Evolutionary conservation across 2,329 filamentous ascomycete species (phyloP).

Genomic region (Aureobasidium pullulans): DNA sequence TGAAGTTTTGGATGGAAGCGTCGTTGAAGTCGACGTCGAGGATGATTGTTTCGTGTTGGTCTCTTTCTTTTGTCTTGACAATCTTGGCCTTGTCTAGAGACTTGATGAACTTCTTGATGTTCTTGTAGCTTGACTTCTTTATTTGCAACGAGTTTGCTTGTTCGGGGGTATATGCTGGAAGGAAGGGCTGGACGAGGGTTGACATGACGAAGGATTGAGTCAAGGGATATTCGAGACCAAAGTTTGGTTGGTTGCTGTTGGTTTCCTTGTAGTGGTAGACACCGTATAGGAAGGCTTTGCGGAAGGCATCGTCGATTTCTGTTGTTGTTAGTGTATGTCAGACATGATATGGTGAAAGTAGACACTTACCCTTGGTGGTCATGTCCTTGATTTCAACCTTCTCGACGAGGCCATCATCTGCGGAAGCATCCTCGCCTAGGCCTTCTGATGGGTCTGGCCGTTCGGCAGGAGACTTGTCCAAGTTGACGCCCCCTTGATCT

Average conservation of each 20-base stretch:
- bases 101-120: slow-evolving; percentile 63
- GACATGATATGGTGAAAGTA: slow-evolving; percentile 4
- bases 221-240: slow-evolving; percentile 55
- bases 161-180: slow-evolving; percentile 51
- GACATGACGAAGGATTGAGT: slow-evolving; percentile 58
- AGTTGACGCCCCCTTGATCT: slow-evolving; percentile 40
- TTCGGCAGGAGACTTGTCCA: slow-evolving; percentile 21
- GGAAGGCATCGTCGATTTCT: slow-evolving; percentile 62
- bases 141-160: slow-evolving; percentile 54
- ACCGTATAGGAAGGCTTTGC: slow-evolving; percentile 57
- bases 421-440: slow-evolving; percentile 20
- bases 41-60: slow-evolving; percentile 57
- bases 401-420: slow-evolving; percentile 26
- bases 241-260: slow-evolving; percentile 44
- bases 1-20: slow-evolving; percentile 46
- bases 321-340: slow-evolving; percentile 11
- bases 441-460: slow-evolving; percentile 2
- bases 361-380: slow-evolving; percentile 47
- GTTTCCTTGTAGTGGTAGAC: slow-evolving; percentile 52
- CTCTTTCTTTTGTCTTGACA: slow-evolving; percentile 58
- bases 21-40: slow-evolving; percentile 59
- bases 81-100: slow-evolving; percentile 56
- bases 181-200: slow-evolving; percentile 57
- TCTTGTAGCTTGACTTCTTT: slow-evolving; percentile 66
- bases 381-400: slow-evolving; percentile 39